Percentiles rank a stretch among this genome's conserved stretches.
Conservation (phyloP, 768 basidiomycete species). For the Obba rivulosa region DNA sequence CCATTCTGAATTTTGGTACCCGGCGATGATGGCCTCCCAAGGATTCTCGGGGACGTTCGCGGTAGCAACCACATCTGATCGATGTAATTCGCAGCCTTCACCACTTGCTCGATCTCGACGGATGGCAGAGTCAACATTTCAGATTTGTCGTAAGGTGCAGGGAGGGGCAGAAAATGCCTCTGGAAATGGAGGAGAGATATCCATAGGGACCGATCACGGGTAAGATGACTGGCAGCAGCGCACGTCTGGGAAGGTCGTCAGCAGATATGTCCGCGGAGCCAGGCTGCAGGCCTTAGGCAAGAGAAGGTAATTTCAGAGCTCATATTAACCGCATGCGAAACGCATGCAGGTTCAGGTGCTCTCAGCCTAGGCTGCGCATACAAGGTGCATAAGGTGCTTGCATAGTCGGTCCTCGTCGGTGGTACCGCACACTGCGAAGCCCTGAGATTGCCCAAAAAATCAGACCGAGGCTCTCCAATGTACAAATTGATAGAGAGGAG, state of each 20-base stretch:
- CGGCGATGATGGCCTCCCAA: not conserved
- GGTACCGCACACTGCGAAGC: not conserved
- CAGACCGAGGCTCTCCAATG: not conserved
- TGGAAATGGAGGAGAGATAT: slow-evolving; percentile 9
- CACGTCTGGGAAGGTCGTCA: slow-evolving; percentile 12
- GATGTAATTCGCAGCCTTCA: not conserved
- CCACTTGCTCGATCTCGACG: slow-evolving; percentile 5
- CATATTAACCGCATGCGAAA: not conserved
- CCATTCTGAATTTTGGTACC: not conserved
- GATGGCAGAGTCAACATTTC: slow-evolving; percentile 2
- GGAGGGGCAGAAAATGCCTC: slow-evolving; percentile 9
- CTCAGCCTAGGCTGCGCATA: too few relatives aligned
- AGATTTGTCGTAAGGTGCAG: slow-evolving; percentile 1
- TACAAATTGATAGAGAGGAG: too few relatives aligned
- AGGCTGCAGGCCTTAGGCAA: not conserved
- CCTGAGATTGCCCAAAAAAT: not conserved
- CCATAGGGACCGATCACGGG: slow-evolving; percentile 18
- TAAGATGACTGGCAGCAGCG: slow-evolving; percentile 5
- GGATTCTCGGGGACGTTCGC: not conserved
- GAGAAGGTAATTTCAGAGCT: not conserved
- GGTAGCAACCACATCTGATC: slow-evolving; percentile 12
- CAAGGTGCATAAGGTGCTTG: not conserved
- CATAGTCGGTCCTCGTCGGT: slow-evolving; percentile 1
- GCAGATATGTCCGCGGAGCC: too few relatives aligned
- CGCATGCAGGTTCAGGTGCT: not conserved